A percentile compares a stretch with the other conserved stretches of the same genome.
Evolutionary conservation across 257 asterid species (phyloP).

Genomic region (Solanum rostratum): DNA sequence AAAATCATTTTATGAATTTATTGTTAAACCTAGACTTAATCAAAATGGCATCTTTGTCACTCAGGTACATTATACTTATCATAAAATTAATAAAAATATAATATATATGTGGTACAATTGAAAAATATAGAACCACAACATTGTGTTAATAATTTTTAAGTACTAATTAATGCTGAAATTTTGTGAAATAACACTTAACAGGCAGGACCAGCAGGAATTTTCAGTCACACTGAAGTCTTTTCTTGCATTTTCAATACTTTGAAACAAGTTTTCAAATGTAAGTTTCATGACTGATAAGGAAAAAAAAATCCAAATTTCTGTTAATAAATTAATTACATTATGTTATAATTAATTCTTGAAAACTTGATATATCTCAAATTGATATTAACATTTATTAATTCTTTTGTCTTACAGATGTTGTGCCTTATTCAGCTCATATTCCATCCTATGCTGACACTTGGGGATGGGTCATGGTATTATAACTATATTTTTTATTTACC

Average conservation of each 20-base stretch:
- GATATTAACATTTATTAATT: background rate
- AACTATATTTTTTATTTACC: too few species aligned
- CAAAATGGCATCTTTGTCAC: slow-evolving; percentile 76
- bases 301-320: background rate
- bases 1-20: slow-evolving; percentile 68
- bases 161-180: background rate
- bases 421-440: slow-evolving; percentile 87
- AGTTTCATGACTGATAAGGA: slow-evolving; percentile 9
- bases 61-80: slow-evolving; percentile 42
- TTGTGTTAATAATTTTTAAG: background rate
- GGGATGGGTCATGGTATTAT: slow-evolving; percentile 96
- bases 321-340: background rate
- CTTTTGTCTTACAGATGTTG: slow-evolving; percentile 62
- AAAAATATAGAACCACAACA: too few species aligned
- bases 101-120: too few species aligned
- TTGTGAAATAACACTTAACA: slow-evolving; percentile 1
- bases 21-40: slow-evolving; percentile 60
- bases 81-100: too few species aligned
- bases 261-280: slow-evolving; percentile 87
- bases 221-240: slow-evolving; percentile 87
- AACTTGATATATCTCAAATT: background rate
- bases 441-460: slow-evolving; percentile 96
- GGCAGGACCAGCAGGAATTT: slow-evolving; percentile 98
- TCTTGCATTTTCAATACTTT: slow-evolving; percentile 85
- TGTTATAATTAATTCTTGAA: background rate